phyloP scores from a whole-genome alignment of 345 rosid species.

The Hypericum perforatum region DNA sequence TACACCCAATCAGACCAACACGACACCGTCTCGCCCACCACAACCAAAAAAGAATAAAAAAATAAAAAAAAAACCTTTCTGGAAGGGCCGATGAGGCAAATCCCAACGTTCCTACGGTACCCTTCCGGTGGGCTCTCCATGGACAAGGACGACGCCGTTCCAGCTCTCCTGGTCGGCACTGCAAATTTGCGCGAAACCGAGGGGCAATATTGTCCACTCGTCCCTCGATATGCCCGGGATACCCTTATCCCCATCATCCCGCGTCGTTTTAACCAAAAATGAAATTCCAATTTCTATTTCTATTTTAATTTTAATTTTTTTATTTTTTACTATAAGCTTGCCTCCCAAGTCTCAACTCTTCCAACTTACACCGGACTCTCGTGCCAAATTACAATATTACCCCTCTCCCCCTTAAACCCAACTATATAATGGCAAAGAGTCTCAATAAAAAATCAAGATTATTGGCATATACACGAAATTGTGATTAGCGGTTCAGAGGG shows the following conservation, averaged over 20 bases:
- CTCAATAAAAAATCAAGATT: too few relatives aligned
- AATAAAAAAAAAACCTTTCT: constrained; percentile 9
- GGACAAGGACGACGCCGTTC: constrained; percentile 8
- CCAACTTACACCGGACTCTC: too few relatives aligned
- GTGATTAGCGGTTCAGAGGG: neutral
- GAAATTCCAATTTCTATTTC: too few relatives aligned
- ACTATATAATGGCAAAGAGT: too few relatives aligned
- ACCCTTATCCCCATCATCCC: constrained; percentile 25
- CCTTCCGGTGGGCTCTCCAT: constrained; percentile 20
- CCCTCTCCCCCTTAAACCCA: neutral
- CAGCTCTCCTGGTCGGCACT: constrained; percentile 8
- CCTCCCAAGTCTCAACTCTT: constrained; percentile 21
- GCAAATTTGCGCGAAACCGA: constrained; percentile 19
- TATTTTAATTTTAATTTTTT: constrained; percentile 15
- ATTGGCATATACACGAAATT: too few relatives aligned
- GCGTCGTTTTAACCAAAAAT: too few relatives aligned
- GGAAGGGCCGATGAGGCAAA: constrained; percentile 17
- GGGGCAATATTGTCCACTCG: constrained; percentile 15
- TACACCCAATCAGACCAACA: neutral
- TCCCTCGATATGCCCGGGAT: constrained; percentile 12
- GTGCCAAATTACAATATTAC: neutral
- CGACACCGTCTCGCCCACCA: neutral
- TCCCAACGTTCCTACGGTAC: constrained; percentile 21
- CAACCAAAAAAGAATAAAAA: neutral
- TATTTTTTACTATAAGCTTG: constrained; percentile 16